Conservation (phyloP, 495 filamentous ascomycete genomes). For the Podospora appendiculata region DNA sequence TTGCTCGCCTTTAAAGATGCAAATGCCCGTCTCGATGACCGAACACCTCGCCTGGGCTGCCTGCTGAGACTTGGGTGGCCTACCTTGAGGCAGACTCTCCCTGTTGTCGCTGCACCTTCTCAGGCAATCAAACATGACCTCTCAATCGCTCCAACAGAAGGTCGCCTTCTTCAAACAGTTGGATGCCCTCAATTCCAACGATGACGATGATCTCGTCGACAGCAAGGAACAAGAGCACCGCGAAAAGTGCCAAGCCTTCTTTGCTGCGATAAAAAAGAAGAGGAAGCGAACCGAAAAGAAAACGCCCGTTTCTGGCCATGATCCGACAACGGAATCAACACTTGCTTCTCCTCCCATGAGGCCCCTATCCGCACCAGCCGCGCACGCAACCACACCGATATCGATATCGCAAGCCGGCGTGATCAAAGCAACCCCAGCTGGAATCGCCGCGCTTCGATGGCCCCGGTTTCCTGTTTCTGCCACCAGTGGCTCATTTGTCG, state of each 20-base stretch:
- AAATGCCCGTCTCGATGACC: too few species aligned
- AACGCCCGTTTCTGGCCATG: too few species aligned
- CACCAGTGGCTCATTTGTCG: constrained; percentile 5
- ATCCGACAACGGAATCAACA: not conserved
- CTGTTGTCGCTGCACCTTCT: too few species aligned
- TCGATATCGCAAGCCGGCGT: constrained; percentile 1
- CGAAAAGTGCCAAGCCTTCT: constrained; percentile 12
- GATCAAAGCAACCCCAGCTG: constrained; percentile 15
- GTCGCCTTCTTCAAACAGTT: constrained; percentile 18
- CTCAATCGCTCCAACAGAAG: constrained; percentile 15
- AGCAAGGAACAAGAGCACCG: constrained; percentile 15
- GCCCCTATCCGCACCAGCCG: constrained; percentile 8
- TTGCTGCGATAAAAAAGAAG: constrained; percentile 7
- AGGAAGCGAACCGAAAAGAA: not conserved
- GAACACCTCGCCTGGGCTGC: too few species aligned
- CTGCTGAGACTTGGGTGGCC: too few species aligned
- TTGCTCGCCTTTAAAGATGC: too few species aligned
- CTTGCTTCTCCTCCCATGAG: constrained; percentile 2
- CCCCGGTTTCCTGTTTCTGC: not conserved
- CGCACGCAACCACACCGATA: not conserved
- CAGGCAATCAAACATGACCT: constrained; percentile 5
- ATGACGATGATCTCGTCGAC: constrained; percentile 14
- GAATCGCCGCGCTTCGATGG: not conserved
- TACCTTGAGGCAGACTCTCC: too few species aligned
- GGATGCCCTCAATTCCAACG: constrained; percentile 15